Conservation (phyloP, 768 basidiomycete genomes). For the Trametes punicea region DNA sequence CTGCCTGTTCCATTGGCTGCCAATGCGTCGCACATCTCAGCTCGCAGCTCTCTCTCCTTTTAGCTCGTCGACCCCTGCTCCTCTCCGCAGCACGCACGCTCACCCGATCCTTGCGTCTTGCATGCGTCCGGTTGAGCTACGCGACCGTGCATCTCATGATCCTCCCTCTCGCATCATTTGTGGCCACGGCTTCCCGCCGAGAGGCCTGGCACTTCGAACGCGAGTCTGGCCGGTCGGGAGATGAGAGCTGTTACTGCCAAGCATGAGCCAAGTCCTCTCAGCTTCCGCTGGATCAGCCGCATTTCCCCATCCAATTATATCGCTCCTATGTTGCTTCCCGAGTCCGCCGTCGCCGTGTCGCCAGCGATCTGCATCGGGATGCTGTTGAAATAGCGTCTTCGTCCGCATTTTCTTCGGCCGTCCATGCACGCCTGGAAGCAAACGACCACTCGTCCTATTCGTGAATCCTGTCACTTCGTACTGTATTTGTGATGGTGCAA, state of each 20-base stretch:
- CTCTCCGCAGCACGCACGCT: not conserved
- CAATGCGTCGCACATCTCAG: not conserved
- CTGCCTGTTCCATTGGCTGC: not conserved
- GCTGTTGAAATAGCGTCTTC: too few relatives aligned
- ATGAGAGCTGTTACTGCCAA: conserved; percentile 20
- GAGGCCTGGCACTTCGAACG: too few relatives aligned
- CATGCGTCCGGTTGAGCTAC: not conserved
- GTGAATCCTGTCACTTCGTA: too few relatives aligned
- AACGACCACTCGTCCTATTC: too few relatives aligned
- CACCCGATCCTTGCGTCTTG: not conserved
- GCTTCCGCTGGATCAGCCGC: conserved; percentile 12
- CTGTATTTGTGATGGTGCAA: too few relatives aligned
- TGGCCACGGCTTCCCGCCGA: not conserved
- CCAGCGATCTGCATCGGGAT: too few relatives aligned
- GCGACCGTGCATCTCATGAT: not conserved
- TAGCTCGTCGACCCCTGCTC: not conserved
- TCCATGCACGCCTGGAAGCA: too few relatives aligned
- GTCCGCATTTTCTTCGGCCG: too few relatives aligned
- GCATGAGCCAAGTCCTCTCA: conserved; percentile 17
- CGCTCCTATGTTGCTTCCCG: too few relatives aligned
- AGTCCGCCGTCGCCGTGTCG: too few relatives aligned
- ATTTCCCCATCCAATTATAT: conserved; percentile 10
- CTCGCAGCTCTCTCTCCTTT: not conserved
- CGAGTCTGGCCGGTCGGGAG: conserved; percentile 13
- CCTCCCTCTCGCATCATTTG: conserved; percentile 1